A percentile compares a stretch with the other conserved stretches of the same genome.
phyloP scores from a whole-genome alignment of 495 filamentous ascomycete species.

The Neurospora africana region DNA sequence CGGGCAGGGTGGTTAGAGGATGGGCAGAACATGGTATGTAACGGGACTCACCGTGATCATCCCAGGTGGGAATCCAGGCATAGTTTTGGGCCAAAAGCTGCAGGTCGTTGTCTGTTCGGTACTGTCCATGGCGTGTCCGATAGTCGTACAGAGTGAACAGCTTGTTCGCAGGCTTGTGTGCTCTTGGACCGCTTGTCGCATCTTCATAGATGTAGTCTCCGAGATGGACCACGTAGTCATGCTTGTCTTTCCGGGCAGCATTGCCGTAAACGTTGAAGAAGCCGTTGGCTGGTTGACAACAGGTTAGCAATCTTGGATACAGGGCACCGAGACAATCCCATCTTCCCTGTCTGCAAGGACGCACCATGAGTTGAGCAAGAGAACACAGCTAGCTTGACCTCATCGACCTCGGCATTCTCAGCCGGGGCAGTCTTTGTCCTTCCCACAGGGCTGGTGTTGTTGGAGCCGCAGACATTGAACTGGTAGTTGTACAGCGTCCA shows the following conservation, averaged over 20 bases:
- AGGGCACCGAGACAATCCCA: not conserved
- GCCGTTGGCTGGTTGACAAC: slow-evolving; percentile 33
- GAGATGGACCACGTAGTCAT: slow-evolving; percentile 53
- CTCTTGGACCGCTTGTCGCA: slow-evolving; percentile 33
- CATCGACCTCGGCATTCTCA: slow-evolving; percentile 22
- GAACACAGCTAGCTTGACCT: slow-evolving; percentile 39
- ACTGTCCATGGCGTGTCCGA: slow-evolving; percentile 45
- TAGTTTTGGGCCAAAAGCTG: slow-evolving; percentile 44
- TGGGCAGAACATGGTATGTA: not conserved
- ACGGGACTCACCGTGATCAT: slow-evolving; percentile 45
- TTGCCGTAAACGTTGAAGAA: slow-evolving; percentile 58
- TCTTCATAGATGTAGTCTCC: slow-evolving; percentile 62
- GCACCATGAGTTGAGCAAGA: slow-evolving; percentile 43
- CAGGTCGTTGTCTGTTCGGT: slow-evolving; percentile 33
- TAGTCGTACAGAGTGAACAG: slow-evolving; percentile 43
- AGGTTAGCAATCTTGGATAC: slow-evolving; percentile 8
- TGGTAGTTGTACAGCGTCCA: slow-evolving; percentile 47
- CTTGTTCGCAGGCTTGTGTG: slow-evolving; percentile 8
- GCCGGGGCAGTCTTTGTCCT: slow-evolving; percentile 43
- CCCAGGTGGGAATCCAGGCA: slow-evolving; percentile 59
- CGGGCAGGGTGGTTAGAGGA: not conserved
- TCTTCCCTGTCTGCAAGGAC: slow-evolving; percentile 3
- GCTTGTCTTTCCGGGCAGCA: slow-evolving; percentile 49
- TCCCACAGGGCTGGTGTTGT: slow-evolving; percentile 34
- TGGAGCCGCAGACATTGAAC: slow-evolving; percentile 39